Base-by-base conservation (phyloP, 2,329 filamentous ascomycete species). In the Calonectria fujianensis region DNA sequence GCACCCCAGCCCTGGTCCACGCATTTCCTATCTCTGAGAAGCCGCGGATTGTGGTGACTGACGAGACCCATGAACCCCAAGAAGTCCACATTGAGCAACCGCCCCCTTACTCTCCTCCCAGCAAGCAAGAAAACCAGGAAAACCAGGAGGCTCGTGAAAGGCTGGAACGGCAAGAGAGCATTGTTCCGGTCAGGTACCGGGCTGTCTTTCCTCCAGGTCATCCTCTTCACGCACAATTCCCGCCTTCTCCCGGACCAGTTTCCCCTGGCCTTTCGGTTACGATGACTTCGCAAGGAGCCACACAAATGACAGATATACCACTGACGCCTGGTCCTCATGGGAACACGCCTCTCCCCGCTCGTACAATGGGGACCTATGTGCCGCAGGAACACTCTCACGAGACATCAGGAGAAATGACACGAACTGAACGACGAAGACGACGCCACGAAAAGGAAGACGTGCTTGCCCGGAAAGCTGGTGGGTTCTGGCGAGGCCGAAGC, bases 361-460 rank as follows among this genome's bases (percentile, higher is more conserved):
- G 89, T 18, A 82, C 86, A 0, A 78, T 84, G 1, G 89, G 89
- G 37, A 86, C 89, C 0, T 90, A 85, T 70, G 79, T 87, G n/a
- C 85, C 86, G 2, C 85, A 84, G 14, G 87, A 86, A 66, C 88
- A 88, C 75, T 87, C 86, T 29, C 82, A 82, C 63, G 82, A 83
- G 16, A 85, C 86, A 5, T 79, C 83, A 39, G 89, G 85, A 50
- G 84, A 82, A 41, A 84, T 83, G 37, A 85, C 88, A 72, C 88
- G 84, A 77, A 85, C 83, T 73, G 93, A 90, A 82, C 87, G 86
- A 54, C 87, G 87, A 80, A 89, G 88, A 72, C 89, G 87, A 74
- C 90, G 88, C 27, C 89, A 90, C 72, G 93, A 95, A 82, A 93
- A 93, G 74, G 93, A 95, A 82, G 93, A 95, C 51, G 87, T 87